Evolutionary conservation across 169 alveolate species (phyloP), one percentile per base, ranked within the genome.

Genomic region (Plasmodium relictum): DNA sequence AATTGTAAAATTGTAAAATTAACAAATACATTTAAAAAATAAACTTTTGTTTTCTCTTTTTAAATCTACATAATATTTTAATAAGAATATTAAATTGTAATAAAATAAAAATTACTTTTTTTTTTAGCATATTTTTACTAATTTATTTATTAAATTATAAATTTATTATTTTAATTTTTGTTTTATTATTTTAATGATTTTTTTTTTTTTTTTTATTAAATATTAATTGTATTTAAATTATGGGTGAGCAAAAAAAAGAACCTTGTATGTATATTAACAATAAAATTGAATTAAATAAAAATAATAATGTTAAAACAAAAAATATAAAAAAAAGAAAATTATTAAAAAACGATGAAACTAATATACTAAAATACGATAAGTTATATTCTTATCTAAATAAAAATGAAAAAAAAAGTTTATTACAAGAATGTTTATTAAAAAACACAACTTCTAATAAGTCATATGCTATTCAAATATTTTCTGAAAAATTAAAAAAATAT

Each of bases 401-500:
- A 66, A 6, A 26, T 6, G 74, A 66, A 66, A 66, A 66, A 66
- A 66, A n/a, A 26, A 37, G 74, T 16, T 5, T 66, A 37, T n/a
- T 16, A 39, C 39, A 12, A 14, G n/a, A 12, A 66, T 12, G 24
- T 42, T 9, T 66, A 52, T 14, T 26, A 26, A 66, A 66, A 37
- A 41, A 26, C n/a, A 42, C 26, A 0, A 59, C 18, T 20, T 24
- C 41, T 59, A 18, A 73, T 14, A 14, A 24, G 31, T 16, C 22
- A 10, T n/a, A 24, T 41, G 14, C 31, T n/a, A 56, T 18, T 37
- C n/a, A 39, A 16, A 58, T 73, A 52, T 73, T 73, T 73, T 73
- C 54, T 54, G 71, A 73, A 73, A 6, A 31, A 22, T 73, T 73
- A 73, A 73, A 9, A 73, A 58, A 73, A 73, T 20, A 73, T 26